Percentiles rank a stretch among this genome's conserved stretches.
Evolutionary conservation across 2,329 filamentous ascomycete genomes (phyloP).

Genomic region (Metarhizium anisopliae): DNA sequence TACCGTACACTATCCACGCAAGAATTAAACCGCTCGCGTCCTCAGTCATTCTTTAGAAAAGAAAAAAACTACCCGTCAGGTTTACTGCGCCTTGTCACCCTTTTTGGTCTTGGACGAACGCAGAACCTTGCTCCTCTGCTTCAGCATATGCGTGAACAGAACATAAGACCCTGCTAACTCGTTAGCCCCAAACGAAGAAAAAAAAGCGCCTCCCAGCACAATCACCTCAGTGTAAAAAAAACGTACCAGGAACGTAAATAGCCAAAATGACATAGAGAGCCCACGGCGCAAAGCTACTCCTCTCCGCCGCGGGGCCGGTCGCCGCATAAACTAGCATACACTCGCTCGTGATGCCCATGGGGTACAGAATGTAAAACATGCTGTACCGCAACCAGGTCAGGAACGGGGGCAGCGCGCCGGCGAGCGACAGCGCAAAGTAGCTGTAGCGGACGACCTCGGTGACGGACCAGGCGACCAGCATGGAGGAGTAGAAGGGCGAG

Average conservation of each 20-base stretch:
- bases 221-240: not conserved
- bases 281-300: slow-evolving; percentile 43
- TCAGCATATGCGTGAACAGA: slow-evolving; percentile 91
- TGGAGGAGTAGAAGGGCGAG: slow-evolving; percentile 58
- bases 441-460: slow-evolving; percentile 92
- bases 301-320: slow-evolving; percentile 43
- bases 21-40: not conserved
- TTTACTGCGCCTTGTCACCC: slow-evolving; percentile 33
- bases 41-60: no score
- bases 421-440: slow-evolving; percentile 74
- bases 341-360: slow-evolving; percentile 83
- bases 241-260: slow-evolving; percentile 72
- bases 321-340: slow-evolving; percentile 69
- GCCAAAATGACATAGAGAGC: slow-evolving; percentile 56
- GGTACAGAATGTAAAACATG: slow-evolving; percentile 88
- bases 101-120: slow-evolving; percentile 44
- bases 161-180: slow-evolving; percentile 56
- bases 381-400: slow-evolving; percentile 84
- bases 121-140: slow-evolving; percentile 74
- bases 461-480: slow-evolving; percentile 80
- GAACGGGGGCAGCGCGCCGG: slow-evolving; percentile 49
- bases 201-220: no score
- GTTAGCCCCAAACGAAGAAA: no score
- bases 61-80: not conserved
- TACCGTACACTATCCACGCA: not conserved